Base-by-base conservation (phyloP, 805 yeast genomes). In the Priceomyces carsonii region DNA sequence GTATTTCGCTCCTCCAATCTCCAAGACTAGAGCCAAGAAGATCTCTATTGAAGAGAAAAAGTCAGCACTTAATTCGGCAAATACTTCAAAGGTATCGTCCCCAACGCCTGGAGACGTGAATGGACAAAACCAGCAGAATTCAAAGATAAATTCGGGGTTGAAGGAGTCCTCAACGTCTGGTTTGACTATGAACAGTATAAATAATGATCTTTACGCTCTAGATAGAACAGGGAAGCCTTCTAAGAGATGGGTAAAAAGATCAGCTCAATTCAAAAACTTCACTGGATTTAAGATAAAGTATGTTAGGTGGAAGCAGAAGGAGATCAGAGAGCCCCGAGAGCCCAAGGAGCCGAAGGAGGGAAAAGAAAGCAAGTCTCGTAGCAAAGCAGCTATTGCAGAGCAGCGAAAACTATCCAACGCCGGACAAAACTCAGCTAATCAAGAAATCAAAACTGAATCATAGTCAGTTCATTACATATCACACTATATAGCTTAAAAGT, bases 81-180 rank as follows among this genome's bases (percentile, higher is more conserved):
- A 25, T 31, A 36, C 33, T 26, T 50, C 57, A 19, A 57, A 57
- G 26, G 50, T 53, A 12, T 45, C 60, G n/a, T 56, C 68, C 9
- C 63, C 67, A 8, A 49, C 55, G 12, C 50, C 56, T 13, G 45
- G 48, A 23, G 33, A 33, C 9, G n/a, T n/a, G n/a, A 37, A 38
- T 33, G 19, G 37, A 30, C n/a, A 36, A 28, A 3, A 32, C 38
- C 17, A 34, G 16, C 23, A 18, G 46, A 50, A 33, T 48, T 48
- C 39, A 45, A 54, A 59, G 30, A 63, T 63, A 45, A 66, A 64
- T 39, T 56, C 66, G 5, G 71, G 70, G 2, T 50, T 61, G 25
- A 66, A 66, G 42, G 71, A 65, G 34, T 44, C 56, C 37, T 59
- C 69, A n/a, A 63, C 71, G 0, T 59, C 71, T 0, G 71, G 72